A percentile compares a stretch with the other conserved stretches of the same genome.
phyloP scores from a whole-genome alignment of 306 rosid species.

The Begonia loranthoides region DNA sequence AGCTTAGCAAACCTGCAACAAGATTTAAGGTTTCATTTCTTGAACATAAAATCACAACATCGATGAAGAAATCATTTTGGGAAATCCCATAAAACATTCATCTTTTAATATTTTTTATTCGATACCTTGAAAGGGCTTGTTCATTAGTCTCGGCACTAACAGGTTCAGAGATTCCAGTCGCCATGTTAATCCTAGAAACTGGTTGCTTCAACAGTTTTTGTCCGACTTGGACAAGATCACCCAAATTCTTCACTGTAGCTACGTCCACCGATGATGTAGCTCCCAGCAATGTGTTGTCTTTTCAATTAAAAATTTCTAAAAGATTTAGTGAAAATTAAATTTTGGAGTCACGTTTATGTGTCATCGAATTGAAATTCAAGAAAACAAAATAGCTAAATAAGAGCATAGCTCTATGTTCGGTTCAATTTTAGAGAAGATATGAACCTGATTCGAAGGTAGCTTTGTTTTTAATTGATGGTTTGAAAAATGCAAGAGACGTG shows the following conservation, averaged over 20 bases:
- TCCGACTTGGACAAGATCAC: conserved; percentile 10
- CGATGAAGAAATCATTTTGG: no score
- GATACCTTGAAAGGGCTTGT: conserved; percentile 15
- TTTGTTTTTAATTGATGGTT: conserved; percentile 11
- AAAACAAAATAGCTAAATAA: neutral
- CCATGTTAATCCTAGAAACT: conserved; percentile 15
- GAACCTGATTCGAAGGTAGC: conserved; percentile 36
- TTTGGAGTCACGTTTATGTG: neutral
- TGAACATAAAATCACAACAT: no score
- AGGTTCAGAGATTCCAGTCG: conserved; percentile 8
- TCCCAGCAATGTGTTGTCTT: conserved; percentile 14
- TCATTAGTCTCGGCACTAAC: conserved; percentile 6
- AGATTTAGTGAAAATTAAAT: neutral
- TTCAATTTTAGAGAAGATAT: neutral
- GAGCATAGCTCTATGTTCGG: neutral
- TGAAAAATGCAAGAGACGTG: conserved; percentile 19
- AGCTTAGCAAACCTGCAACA: no score
- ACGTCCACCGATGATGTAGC: conserved; percentile 8
- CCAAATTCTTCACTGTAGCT: conserved; percentile 17
- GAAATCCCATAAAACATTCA: no score
- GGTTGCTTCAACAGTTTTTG: conserved; percentile 9
- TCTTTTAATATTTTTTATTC: neutral
- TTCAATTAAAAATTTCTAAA: neutral
- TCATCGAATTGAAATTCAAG: neutral
- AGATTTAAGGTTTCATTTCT: no score